Conservation (phyloP, 345 rosid genomes). For the Cardamine resedifolia region DNA sequence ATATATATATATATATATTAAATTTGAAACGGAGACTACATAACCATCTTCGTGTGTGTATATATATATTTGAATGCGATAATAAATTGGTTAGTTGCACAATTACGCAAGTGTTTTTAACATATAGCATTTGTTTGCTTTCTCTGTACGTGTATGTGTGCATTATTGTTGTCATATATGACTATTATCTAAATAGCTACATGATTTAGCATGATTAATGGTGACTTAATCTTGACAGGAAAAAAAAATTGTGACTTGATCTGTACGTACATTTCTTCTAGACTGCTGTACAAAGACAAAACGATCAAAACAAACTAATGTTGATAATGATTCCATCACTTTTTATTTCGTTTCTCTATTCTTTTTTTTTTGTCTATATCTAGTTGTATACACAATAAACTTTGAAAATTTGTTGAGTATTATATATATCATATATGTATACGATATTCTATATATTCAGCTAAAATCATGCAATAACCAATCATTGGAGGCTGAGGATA, state of each 20-base stretch:
- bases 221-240: conserved; percentile 30
- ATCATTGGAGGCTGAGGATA: conserved; percentile 23
- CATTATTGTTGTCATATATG: conserved; percentile 21
- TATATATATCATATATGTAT: not conserved
- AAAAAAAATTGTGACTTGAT: conserved; percentile 29
- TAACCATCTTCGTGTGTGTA: not conserved
- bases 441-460: not conserved
- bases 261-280: conserved; percentile 31
- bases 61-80: not conserved
- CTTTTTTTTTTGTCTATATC: conserved; percentile 4
- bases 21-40: not conserved
- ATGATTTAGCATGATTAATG: conserved; percentile 32
- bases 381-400: conserved; percentile 8
- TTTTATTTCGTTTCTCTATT: conserved; percentile 9
- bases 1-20: too few species aligned
- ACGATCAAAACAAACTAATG: conserved; percentile 18
- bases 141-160: conserved; percentile 23
- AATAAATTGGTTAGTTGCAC: conserved; percentile 10
- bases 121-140: conserved; percentile 31
- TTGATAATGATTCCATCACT: conserved; percentile 30
- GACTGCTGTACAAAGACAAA: conserved; percentile 28
- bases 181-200: conserved; percentile 6
- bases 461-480: conserved; percentile 12
- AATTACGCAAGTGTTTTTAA: conserved; percentile 29
- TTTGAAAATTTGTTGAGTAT: conserved; percentile 1